Evolutionary conservation across 208 protist species (phyloP), one percentile per base, ranked within the genome.

Genomic region (Acanthamoeba sp.): DNA sequence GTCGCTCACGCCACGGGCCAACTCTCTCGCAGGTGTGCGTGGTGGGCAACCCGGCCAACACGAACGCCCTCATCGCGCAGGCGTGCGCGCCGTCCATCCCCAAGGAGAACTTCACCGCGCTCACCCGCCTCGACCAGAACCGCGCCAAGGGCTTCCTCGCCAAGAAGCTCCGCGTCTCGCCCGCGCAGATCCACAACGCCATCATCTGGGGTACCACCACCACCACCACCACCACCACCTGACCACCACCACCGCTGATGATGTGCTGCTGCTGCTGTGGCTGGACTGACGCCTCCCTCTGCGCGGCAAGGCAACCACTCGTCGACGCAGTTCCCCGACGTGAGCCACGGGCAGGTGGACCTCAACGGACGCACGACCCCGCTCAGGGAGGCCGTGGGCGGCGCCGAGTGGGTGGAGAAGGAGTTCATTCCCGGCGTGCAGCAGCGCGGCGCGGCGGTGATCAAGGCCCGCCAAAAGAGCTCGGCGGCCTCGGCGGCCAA

Each of bases 41-140:
- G 34, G 98, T 99, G 1, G 98, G 98, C 84, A 99, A 99, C 95
- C 99, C 99, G 34, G 99, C 99, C 40, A 99, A 99, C 96, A 99
- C 99, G 29, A 99, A 99, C 95, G 98, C 98, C 0, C 95, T 99
- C 27, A 98, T 99, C 78, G 96, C 98, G 18, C 18, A 93, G 10
- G 73, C 64, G 22, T 95, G 88, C 40, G 98, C 99, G n/a, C 94
- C 97, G 38, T 96, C 96, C 18, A 85, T 99, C 22, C 97, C 98
- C 24, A 94, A 96, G 14, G 94, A 97, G 85, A 98, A 99, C 95
- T 99, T 99, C 78, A 98, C 98, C 12, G 98, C 98, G 6, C 97
- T 99, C 78, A 99, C 99, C 22, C 97, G 98, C 52, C 98, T 99
- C n/a, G 99, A 99, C 97, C 98, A 99, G 96, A 99, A 99, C 96